phyloP scores from a whole-genome alignment of 2,329 filamentous ascomycete species.

The Phoma sp. region DNA sequence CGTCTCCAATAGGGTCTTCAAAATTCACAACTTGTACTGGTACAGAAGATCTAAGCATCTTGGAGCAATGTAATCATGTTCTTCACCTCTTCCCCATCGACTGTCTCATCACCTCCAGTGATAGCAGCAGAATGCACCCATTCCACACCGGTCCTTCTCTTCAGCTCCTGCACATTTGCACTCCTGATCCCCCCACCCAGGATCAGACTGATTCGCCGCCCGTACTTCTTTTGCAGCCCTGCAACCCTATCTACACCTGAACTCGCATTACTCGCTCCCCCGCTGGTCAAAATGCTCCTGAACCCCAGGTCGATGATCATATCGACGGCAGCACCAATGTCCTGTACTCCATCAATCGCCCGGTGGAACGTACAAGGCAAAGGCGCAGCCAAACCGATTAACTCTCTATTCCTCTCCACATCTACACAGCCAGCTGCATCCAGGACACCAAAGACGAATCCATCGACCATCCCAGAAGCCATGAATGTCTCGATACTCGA shows the following conservation, averaged over 20 bases:
- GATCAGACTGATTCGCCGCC: slow-evolving; percentile 52
- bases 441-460: slow-evolving; percentile 61
- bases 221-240: slow-evolving; percentile 37
- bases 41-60: neutral
- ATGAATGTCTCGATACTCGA: slow-evolving; percentile 47
- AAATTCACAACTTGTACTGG: neutral
- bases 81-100: slow-evolving; percentile 37
- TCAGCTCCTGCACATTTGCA: slow-evolving; percentile 49
- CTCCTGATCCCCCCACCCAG: slow-evolving; percentile 59
- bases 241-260: slow-evolving; percentile 44
- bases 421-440: slow-evolving; percentile 47
- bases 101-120: slow-evolving; percentile 38
- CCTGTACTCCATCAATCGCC: slow-evolving; percentile 55
- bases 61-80: slow-evolving; percentile 19
- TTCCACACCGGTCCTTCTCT: slow-evolving; percentile 30
- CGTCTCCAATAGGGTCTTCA: neutral
- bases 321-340: slow-evolving; percentile 41
- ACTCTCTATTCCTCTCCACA: slow-evolving; percentile 45
- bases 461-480: slow-evolving; percentile 42
- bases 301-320: slow-evolving; percentile 55
- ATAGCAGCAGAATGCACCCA: slow-evolving; percentile 57
- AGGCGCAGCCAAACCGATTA: slow-evolving; percentile 52
- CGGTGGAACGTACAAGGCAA: slow-evolving; percentile 62
- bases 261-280: slow-evolving; percentile 45
- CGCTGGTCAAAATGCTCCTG: slow-evolving; percentile 56